Conservation (phyloP, 2,329 filamentous ascomycete species). For the Fusarium zealandicum region DNA sequence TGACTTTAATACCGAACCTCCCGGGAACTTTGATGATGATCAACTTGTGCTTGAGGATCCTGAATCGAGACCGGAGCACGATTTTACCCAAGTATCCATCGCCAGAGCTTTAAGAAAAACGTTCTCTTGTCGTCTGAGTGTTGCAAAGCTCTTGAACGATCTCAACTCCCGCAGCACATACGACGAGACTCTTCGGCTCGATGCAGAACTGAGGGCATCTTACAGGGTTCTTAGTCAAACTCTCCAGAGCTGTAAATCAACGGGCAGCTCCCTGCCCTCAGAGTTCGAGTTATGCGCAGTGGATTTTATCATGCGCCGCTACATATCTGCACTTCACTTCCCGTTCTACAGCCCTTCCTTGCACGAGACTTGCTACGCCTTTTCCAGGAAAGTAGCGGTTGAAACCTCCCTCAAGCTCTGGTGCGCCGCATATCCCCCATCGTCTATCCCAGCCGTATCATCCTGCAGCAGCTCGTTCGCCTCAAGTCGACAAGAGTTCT, state of each 20-base stretch:
- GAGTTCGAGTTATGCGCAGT: conserved; percentile 54
- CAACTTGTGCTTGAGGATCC: conserved; percentile 48
- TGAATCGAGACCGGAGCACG: conserved; percentile 42
- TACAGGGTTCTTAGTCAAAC: conserved; percentile 52
- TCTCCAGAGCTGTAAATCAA: conserved; percentile 39
- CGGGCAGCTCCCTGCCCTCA: conserved; percentile 34
- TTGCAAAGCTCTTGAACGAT: conserved; percentile 54
- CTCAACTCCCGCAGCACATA: conserved; percentile 49
- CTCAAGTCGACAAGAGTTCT: conserved; percentile 43
- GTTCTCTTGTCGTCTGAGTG: conserved; percentile 52
- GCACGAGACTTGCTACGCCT: conserved; percentile 56
- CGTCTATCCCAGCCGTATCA: background rate
- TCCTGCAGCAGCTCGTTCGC: background rate
- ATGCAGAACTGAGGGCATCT: conserved; percentile 49
- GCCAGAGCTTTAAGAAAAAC: conserved; percentile 52
- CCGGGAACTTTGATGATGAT: conserved; percentile 59
- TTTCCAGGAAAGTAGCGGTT: conserved; percentile 56
- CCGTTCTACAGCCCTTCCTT: conserved; percentile 55
- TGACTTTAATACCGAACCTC: conserved; percentile 58
- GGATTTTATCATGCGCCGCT: conserved; percentile 61
- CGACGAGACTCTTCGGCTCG: conserved; percentile 54
- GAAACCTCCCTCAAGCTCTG: conserved; percentile 59
- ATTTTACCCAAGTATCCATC: conserved; percentile 52
- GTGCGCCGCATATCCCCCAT: conserved; percentile 46
- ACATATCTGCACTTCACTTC: conserved; percentile 63